Evolutionary conservation across 164 flowering plant genomes (phyloP).

Genomic region (Vitis rotundifolia): DNA sequence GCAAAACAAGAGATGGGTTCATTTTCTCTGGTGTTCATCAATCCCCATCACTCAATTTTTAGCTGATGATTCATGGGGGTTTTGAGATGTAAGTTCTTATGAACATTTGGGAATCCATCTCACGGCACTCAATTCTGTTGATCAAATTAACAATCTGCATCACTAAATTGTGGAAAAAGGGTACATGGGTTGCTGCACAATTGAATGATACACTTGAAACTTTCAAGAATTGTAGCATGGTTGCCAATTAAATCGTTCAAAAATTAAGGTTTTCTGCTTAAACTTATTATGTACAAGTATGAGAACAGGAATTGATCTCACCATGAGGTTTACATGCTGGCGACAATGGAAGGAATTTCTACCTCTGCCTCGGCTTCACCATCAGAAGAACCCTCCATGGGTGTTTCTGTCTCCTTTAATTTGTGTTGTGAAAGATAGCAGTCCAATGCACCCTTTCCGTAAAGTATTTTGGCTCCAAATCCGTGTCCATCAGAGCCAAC

Average conservation of each 20-base stretch:
- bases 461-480: slow-evolving; percentile 72
- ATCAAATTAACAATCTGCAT: too few species aligned
- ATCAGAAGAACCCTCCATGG: slow-evolving; percentile 27
- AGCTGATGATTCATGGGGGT: too few species aligned
- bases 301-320: slow-evolving; percentile 17
- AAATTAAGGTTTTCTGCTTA: not conserved
- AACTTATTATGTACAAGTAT: slow-evolving; percentile 30
- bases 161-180: too few species aligned
- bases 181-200: too few species aligned
- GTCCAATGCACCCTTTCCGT: slow-evolving; percentile 78
- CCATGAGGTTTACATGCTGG: slow-evolving; percentile 46
- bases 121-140: too few species aligned
- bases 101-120: too few species aligned
- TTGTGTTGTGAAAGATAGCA: slow-evolving; percentile 54
- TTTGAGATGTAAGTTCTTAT: too few species aligned
- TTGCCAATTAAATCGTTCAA: not conserved
- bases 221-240: too few species aligned
- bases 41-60: too few species aligned
- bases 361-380: slow-evolving; percentile 56
- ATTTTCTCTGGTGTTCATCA: too few species aligned
- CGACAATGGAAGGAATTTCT: slow-evolving; percentile 62
- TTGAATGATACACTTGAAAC: too few species aligned
- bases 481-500: slow-evolving; percentile 48
- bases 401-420: slow-evolving; percentile 31
- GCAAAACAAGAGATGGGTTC: too few species aligned